Evolutionary conservation across 2,329 filamentous ascomycete genomes (phyloP).

Genomic region (Blastomyces silverae): DNA sequence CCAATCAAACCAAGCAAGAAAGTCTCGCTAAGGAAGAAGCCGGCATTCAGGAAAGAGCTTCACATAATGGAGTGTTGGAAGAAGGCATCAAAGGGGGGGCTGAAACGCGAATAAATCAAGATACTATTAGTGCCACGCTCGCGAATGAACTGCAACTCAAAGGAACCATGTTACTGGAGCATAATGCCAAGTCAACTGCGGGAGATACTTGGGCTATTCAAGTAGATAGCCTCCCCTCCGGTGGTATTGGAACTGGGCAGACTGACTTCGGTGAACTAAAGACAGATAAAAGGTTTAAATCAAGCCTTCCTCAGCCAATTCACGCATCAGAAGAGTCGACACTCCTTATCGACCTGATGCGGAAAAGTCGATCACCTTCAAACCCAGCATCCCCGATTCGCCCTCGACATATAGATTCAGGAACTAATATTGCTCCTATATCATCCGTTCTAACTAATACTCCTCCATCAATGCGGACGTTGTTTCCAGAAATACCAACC

Average conservation of each 20-base stretch:
- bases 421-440: background rate
- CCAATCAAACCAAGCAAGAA: background rate
- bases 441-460: background rate
- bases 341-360: conserved; percentile 25
- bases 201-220: conserved; percentile 15
- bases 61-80: background rate
- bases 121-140: background rate
- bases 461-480: background rate
- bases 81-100: background rate
- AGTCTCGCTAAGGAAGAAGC: background rate
- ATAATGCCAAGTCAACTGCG: background rate
- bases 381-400: background rate
- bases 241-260: conserved; percentile 9
- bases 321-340: background rate
- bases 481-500: background rate
- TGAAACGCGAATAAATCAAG: background rate
- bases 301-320: conserved; percentile 24
- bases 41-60: background rate
- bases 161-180: background rate
- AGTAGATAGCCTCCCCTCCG: conserved; percentile 20
- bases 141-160: background rate
- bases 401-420: background rate
- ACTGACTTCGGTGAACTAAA: conserved; percentile 18
- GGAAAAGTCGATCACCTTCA: background rate
- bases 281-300: conserved; percentile 20